Percentiles rank a stretch among this genome's conserved stretches.
Evolutionary conservation across 805 yeast genomes (phyloP).

Genomic region (Candida xyloterini): DNA sequence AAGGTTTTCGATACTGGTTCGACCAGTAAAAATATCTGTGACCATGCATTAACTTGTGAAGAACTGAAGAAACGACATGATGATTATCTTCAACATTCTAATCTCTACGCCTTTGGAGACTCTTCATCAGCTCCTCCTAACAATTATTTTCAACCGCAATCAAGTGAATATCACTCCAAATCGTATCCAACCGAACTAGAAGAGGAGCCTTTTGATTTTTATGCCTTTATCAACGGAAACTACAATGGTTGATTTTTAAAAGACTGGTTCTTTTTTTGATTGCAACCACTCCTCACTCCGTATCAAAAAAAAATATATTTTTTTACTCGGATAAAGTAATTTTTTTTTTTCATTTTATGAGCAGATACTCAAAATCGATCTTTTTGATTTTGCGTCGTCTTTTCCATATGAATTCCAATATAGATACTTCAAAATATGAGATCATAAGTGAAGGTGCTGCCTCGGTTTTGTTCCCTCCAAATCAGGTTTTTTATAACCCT

Average conservation of each 20-base stretch:
- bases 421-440: slow-evolving; percentile 24
- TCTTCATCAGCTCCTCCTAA: neutral
- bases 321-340: neutral
- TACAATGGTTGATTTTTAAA: neutral
- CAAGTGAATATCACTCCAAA: neutral
- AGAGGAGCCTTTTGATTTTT: slow-evolving; percentile 19
- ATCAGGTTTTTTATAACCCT: slow-evolving; percentile 92
- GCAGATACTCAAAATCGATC: slow-evolving; percentile 3
- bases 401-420: slow-evolving; percentile 4
- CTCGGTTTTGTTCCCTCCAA: slow-evolving; percentile 73
- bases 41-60: slow-evolving; percentile 11
- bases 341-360: slow-evolving; percentile 3
- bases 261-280: slow-evolving; percentile 4
- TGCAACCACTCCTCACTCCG: slow-evolving; percentile 12
- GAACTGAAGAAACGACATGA: slow-evolving; percentile 25
- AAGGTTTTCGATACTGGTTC: slow-evolving; percentile 7
- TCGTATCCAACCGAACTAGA: neutral
- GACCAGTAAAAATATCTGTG: slow-evolving; percentile 1
- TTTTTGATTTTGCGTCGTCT: slow-evolving; percentile 2
- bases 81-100: slow-evolving; percentile 18
- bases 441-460: slow-evolving; percentile 75
- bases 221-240: slow-evolving; percentile 19
- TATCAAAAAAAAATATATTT: neutral
- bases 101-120: slow-evolving; percentile 16
- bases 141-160: neutral